Conservation (phyloP, 1,284 basidiomycete genomes). For the Boletus semigastroideus region DNA sequence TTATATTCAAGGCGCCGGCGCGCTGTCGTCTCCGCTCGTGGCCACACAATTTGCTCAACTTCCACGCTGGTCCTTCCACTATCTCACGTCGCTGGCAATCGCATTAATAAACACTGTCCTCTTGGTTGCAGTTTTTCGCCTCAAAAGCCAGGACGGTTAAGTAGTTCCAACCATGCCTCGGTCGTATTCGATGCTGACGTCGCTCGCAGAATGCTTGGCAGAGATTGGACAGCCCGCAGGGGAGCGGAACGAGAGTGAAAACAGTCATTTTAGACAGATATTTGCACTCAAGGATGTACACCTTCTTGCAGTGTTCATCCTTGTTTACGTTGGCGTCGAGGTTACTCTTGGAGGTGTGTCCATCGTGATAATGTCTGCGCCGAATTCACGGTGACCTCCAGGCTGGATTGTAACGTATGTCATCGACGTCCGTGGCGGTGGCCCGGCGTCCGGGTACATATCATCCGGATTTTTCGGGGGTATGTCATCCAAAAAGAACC, state of each 20-base stretch:
- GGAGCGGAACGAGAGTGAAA: slow-evolving; percentile 28
- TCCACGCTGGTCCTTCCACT: slow-evolving; percentile 62
- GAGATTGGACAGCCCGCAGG: slow-evolving; percentile 34
- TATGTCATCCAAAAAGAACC: slow-evolving; percentile 13
- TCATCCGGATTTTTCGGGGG: slow-evolving; percentile 53
- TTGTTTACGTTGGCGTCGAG: slow-evolving; percentile 59
- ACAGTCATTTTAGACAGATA: slow-evolving; percentile 51
- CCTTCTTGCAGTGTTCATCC: slow-evolving; percentile 49
- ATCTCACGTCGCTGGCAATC: slow-evolving; percentile 57
- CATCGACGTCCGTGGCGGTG: slow-evolving; percentile 45
- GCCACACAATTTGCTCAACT: slow-evolving; percentile 61
- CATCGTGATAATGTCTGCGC: background rate
- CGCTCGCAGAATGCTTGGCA: slow-evolving; percentile 27
- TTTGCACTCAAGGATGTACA: slow-evolving; percentile 48
- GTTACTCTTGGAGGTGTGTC: slow-evolving; percentile 51
- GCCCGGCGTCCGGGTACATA: slow-evolving; percentile 49
- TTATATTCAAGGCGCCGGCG: slow-evolving; percentile 49
- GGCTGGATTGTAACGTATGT: slow-evolving; percentile 57
- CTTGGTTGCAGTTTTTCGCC: slow-evolving; percentile 51
- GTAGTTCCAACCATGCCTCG: background rate
- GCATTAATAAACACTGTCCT: slow-evolving; percentile 45
- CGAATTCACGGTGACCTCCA: slow-evolving; percentile 15
- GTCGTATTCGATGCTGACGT: slow-evolving; percentile 8
- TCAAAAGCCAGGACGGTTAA: slow-evolving; percentile 55
- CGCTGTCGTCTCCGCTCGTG: slow-evolving; percentile 57